phyloP scores from a whole-genome alignment of 2,329 filamentous ascomycete species.

The Diaporthe sp. region DNA sequence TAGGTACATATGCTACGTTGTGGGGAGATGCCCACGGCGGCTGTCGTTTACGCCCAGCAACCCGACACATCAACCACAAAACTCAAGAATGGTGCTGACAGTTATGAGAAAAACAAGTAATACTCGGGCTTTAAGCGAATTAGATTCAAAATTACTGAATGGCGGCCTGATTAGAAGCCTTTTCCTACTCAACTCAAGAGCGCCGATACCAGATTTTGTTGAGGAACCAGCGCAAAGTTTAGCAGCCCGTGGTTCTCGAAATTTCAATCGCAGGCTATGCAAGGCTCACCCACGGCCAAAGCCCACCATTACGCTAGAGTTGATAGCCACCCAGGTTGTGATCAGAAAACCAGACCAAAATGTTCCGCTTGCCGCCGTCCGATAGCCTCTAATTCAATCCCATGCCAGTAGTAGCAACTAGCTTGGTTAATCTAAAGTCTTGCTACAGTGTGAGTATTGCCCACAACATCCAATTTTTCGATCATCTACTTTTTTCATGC shows the following conservation, averaged over 20 bases:
- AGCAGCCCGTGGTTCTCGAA: neutral
- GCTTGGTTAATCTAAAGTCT: neutral
- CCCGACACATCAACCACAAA: neutral
- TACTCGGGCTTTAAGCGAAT: neutral
- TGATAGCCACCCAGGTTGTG: neutral
- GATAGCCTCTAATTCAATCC: too few relatives aligned
- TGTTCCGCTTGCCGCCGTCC: neutral
- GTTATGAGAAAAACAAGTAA: neutral
- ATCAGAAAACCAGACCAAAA: neutral
- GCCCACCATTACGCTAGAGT: neutral
- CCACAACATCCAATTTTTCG: neutral
- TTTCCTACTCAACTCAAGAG: neutral
- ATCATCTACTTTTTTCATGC: neutral
- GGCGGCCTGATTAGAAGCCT: neutral
- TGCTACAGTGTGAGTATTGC: neutral
- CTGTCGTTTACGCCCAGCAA: neutral
- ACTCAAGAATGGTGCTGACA: neutral
- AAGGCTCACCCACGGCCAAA: neutral
- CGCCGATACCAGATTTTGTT: neutral
- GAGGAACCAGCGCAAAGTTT: neutral
- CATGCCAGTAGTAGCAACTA: neutral
- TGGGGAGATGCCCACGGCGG: neutral
- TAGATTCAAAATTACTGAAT: neutral
- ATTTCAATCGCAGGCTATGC: neutral
- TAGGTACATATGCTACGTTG: neutral